Percentiles rank a stretch among this genome's conserved stretches.
phyloP scores from a whole-genome alignment of 768 basidiomycete genomes.

The Collybia nuda region DNA sequence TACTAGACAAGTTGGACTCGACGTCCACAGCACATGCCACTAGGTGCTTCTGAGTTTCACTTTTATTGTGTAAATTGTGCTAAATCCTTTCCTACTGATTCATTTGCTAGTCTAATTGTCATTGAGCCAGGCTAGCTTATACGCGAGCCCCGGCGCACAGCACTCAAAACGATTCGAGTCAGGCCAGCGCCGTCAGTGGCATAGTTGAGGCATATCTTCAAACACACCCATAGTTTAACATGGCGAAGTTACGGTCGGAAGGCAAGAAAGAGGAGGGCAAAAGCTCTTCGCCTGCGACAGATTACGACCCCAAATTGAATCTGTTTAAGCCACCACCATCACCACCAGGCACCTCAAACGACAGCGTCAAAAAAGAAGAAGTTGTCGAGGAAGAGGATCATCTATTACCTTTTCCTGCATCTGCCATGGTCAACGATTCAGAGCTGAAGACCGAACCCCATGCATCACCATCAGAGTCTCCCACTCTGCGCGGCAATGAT shows the following conservation, averaged over 20 bases:
- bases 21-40: constrained; percentile 4
- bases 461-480: constrained; percentile 33
- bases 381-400: constrained; percentile 26
- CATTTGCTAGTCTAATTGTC: constrained; percentile 4
- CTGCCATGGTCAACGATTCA: constrained; percentile 28
- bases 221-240: constrained; percentile 3
- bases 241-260: constrained; percentile 10
- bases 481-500: constrained; percentile 32
- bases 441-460: constrained; percentile 28
- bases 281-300: constrained; percentile 17
- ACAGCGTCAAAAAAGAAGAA: constrained; percentile 13
- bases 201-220: constrained; percentile 3
- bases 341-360: constrained; percentile 22
- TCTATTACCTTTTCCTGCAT: constrained; percentile 22
- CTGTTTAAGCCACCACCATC: constrained; percentile 16
- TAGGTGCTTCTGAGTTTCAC: not conserved
- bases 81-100: not conserved
- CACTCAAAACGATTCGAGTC: too few species aligned
- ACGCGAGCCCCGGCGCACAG: too few species aligned
- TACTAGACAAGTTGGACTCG: constrained; percentile 10
- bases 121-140: too few species aligned
- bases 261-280: constrained; percentile 14
- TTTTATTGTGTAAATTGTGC: not conserved
- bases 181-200: constrained; percentile 1
- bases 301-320: constrained; percentile 8